These are phyloP conservation scores for Flaveria trinervia DNA, from an alignment of 129 eudicot genomes.

Conservation along the genomic window DNA sequence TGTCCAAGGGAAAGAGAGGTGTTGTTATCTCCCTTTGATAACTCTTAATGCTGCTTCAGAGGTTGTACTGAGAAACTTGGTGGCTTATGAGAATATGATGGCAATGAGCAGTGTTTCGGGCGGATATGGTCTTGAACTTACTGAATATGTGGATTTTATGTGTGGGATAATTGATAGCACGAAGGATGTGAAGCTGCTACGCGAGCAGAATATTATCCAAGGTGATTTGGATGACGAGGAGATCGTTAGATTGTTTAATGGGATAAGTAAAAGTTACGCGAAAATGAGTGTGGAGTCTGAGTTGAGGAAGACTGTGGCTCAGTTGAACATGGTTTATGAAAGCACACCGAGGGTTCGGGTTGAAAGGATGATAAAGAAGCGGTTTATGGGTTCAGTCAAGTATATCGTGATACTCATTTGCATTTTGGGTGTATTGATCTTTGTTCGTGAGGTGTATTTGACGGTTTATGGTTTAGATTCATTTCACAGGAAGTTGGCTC, in stretches of 20 bases:
- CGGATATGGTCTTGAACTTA: conserved; percentile 32
- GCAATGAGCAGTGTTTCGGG: conserved; percentile 20
- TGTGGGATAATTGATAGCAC: conserved; percentile 43
- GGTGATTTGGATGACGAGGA: conserved; percentile 36
- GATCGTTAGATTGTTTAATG: conserved; percentile 47
- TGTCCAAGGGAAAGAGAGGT: conserved; percentile 19
- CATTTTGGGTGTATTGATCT: conserved; percentile 6
- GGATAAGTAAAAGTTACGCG: conserved; percentile 42
- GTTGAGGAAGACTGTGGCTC: conserved; percentile 26
- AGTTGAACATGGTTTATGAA: conserved; percentile 28
- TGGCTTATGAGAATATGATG: conserved; percentile 42
- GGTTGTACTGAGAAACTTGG: conserved; percentile 53
- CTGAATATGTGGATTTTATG: conserved; percentile 51
- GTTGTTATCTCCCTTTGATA: conserved; percentile 45
- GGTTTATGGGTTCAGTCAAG: conserved; percentile 14
- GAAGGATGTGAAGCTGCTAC: conserved; percentile 32
- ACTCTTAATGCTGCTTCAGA: conserved; percentile 39
- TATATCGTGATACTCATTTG: conserved; percentile 2
- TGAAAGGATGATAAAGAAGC: conserved; percentile 12
- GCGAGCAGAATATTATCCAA: conserved; percentile 17
- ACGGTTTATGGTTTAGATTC: conserved; percentile 11
- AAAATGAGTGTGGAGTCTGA: conserved; percentile 17
- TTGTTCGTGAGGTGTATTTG: conserved; percentile 27
- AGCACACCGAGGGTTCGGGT: conserved; percentile 22
- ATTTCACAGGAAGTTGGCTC: conserved; percentile 9